These are phyloP conservation scores for Arachis monticola DNA, from an alignment of 331 rosid species.

Conservation along the genomic window DNA sequence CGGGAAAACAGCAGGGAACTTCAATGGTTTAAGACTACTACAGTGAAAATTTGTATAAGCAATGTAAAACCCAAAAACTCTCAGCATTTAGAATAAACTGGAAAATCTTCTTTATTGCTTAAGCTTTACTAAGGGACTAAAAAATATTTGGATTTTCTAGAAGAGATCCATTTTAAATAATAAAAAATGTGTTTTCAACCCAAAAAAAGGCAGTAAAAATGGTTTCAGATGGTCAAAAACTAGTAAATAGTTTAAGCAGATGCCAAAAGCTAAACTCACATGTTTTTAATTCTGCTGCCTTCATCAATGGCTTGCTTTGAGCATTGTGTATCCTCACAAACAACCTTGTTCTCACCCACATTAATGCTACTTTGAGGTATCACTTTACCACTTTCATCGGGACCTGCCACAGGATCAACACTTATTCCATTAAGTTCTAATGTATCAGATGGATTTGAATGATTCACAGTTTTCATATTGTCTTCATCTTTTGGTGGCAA, in stretches of 20 bases:
- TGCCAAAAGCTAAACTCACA: constrained; percentile 58
- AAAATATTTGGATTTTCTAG: not conserved
- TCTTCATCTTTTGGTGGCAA: constrained; percentile 43
- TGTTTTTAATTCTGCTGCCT: constrained; percentile 48
- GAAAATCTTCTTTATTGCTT: constrained; percentile 16
- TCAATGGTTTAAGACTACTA: not conserved
- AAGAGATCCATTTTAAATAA: constrained; percentile 9
- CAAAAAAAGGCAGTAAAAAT: constrained; percentile 19
- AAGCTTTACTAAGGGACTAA: constrained; percentile 20
- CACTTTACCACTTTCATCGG: constrained; percentile 40
- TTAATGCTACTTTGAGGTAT: constrained; percentile 45
- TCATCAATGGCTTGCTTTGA: constrained; percentile 48
- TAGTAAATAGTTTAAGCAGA: constrained; percentile 25
- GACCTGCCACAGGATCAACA: constrained; percentile 40
- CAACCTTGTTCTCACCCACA: constrained; percentile 39
- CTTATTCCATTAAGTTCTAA: constrained; percentile 44
- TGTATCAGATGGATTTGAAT: constrained; percentile 46
- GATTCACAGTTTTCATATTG: constrained; percentile 39
- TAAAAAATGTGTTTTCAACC: not conserved
- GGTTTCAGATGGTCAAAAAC: constrained; percentile 1
- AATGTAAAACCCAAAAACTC: constrained; percentile 7
- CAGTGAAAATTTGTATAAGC: constrained; percentile 4
- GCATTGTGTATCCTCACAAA: constrained; percentile 46
- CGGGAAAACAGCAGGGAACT: not conserved
- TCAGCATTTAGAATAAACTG: constrained; percentile 8